Percentiles rank a stretch among this genome's conserved stretches.
These are phyloP conservation scores for Hymenoscyphus infarciens DNA, from an alignment of 2,329 filamentous ascomycete genomes.

Conservation along the genomic window DNA sequence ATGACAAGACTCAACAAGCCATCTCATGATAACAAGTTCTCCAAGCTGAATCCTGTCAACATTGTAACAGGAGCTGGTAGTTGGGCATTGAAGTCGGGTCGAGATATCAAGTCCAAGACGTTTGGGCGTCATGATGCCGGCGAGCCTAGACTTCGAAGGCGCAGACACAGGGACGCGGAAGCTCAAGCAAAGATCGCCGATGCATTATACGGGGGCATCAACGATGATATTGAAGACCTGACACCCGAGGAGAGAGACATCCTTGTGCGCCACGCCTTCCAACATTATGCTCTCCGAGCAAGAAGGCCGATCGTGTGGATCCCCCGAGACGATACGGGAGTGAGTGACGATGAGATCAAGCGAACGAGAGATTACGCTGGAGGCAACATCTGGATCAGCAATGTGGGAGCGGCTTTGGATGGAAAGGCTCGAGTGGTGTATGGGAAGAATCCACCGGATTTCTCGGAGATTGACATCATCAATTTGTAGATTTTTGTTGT, in stretches of 20 bases:
- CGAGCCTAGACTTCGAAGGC: conserved; percentile 33
- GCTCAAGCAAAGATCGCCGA: conserved; percentile 69
- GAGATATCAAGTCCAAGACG: conserved; percentile 37
- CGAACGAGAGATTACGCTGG: conserved; percentile 63
- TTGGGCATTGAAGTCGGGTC: conserved; percentile 31
- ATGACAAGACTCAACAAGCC: conserved; percentile 45
- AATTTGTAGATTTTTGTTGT: conserved; percentile 46
- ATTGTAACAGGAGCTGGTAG: conserved; percentile 29
- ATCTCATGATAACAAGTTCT: conserved; percentile 14
- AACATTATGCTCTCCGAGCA: conserved; percentile 82
- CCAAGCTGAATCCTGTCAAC: conserved; percentile 32
- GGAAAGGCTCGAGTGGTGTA: conserved; percentile 80
- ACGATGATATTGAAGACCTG: conserved; percentile 92
- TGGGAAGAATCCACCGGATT: conserved; percentile 80
- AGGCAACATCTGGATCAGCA: conserved; percentile 79
- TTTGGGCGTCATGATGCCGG: conserved; percentile 42
- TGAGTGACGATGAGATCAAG: conserved; percentile 86
- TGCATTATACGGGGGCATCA: conserved; percentile 79
- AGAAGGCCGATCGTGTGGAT: conserved; percentile 90
- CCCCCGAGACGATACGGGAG: conserved; percentile 81
- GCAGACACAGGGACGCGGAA: conserved; percentile 61
- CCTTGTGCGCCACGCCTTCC: conserved; percentile 82
- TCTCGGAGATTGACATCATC: conserved; percentile 84
- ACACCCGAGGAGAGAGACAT: conserved; percentile 84
- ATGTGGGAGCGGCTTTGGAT: conserved; percentile 85